Evolutionary conservation across 202 grass and related monocot species (phyloP).

Genomic region (Digitaria exilis): DNA sequence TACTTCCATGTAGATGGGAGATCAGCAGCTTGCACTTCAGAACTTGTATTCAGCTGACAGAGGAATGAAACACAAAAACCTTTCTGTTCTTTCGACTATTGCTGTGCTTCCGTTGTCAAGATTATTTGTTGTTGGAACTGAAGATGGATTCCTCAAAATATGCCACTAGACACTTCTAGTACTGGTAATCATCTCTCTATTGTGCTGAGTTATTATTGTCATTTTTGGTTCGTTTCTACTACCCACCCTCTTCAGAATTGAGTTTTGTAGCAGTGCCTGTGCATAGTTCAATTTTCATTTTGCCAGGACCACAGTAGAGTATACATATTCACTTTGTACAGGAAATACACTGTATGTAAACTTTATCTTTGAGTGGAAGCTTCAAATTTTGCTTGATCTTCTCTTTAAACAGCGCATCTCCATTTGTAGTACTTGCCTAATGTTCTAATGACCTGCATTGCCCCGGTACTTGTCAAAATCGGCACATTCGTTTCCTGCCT

Average conservation of each 20-base stretch:
- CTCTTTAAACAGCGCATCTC: background rate
- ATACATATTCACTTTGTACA: conserved; percentile 14
- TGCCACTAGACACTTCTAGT: conserved; percentile 66
- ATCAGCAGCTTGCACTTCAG: conserved; percentile 71
- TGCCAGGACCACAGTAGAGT: background rate
- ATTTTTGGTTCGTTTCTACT: conserved; percentile 28
- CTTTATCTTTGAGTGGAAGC: conserved; percentile 12
- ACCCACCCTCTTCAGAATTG: background rate
- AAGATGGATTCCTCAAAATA: conserved; percentile 95
- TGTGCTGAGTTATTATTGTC: background rate
- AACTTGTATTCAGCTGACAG: conserved; percentile 69
- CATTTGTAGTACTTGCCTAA: background rate
- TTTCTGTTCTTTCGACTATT: conserved; percentile 79
- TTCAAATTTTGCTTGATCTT: conserved; percentile 17
- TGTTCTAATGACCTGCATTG: background rate
- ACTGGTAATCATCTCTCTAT: conserved; percentile 24
- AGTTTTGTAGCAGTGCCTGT: background rate
- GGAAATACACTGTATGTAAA: conserved; percentile 28
- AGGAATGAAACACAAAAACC: conserved; percentile 79
- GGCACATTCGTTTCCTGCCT: background rate
- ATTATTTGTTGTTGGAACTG: conserved; percentile 93
- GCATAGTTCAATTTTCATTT: conserved; percentile 11
- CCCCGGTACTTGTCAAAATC: background rate
- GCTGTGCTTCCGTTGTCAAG: conserved; percentile 85
- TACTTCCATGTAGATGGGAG: conserved; percentile 40